Evolutionary conservation across 1,284 basidiomycete species (phyloP), one percentile per base, ranked within the genome.

Genomic region (Gymnopus androsaceus): DNA sequence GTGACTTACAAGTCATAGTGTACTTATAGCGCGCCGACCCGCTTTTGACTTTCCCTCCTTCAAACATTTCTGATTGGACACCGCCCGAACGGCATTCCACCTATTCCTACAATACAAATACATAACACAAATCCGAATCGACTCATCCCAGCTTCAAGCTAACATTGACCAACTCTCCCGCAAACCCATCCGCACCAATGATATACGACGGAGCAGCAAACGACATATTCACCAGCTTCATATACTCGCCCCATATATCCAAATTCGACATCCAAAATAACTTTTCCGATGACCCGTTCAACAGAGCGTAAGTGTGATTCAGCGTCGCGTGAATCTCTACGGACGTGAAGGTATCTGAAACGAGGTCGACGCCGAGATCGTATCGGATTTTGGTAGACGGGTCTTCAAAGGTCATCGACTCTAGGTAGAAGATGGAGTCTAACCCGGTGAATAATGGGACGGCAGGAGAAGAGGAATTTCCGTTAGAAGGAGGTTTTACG

Each of bases 171-270:
- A 58, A 33, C 30, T 55, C 53, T 17, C 53, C 57, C 15, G 9
- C 21, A 50, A 75, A 71, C 6, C 67, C 70, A 2, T 64, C 56
- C n/a, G 62, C 67, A 0, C 76, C 73, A 23, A 78, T 67, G 4
- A 59, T 61, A 37, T 60, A 60, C 1, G 74, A 65, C 0, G 75
- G 76, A n/a, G 76, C 76, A 3, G 75, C 75, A 54, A 78, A 78
- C 5, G 75, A 77, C 73, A 78, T 76, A 54, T 78, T 78, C 33
- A 70, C 74, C 21, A 64, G 57, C 31, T 64, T 65, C 63, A 75
- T 69, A 37, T 71, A 72, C 41, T 71, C 71, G 3, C 74, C 74
- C 73, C 74, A 76, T 15, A 77, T 74, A 54, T 72, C 67, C 55
- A 77, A 59, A 47, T 63, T 62, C 15, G 73, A 74, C 41, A 62